Evolutionary conservation across 306 rosid genomes (phyloP).

Genomic region (Cucumis melo): DNA sequence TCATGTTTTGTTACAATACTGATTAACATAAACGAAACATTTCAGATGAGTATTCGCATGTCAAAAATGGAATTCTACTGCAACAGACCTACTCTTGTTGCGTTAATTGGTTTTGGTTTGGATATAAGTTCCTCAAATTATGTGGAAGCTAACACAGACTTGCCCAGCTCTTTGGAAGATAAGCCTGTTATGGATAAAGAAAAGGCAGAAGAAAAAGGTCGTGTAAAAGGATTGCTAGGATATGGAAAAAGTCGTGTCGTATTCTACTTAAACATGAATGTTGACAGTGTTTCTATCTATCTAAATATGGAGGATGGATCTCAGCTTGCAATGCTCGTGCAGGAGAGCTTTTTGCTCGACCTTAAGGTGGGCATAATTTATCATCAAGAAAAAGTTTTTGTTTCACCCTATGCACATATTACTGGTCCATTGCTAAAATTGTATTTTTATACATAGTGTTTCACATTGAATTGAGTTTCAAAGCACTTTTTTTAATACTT

Average conservation of each 20-base stretch:
- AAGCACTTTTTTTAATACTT: background rate
- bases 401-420: background rate
- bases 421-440: background rate
- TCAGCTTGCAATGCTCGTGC: constrained; percentile 76
- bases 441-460: background rate
- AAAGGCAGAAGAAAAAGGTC: constrained; percentile 57
- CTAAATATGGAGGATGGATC: constrained; percentile 95
- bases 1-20: constrained; percentile 10
- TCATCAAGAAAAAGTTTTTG: background rate
- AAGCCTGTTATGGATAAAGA: constrained; percentile 30
- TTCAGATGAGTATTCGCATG: constrained; percentile 83
- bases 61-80: constrained; percentile 80
- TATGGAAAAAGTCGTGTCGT: constrained; percentile 79
- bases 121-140: constrained; percentile 46
- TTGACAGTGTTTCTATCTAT: constrained; percentile 73
- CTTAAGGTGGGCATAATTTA: constrained; percentile 48
- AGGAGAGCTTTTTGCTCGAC: constrained; percentile 75
- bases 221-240: constrained; percentile 74
- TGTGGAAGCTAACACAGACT: constrained; percentile 19
- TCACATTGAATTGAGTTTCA: background rate
- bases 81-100: constrained; percentile 87
- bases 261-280: constrained; percentile 71
- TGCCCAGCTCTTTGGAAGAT: constrained; percentile 24
- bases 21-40: constrained; percentile 15
- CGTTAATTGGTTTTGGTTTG: constrained; percentile 71